These are phyloP conservation scores for Setaria viridis DNA, from an alignment of 202 grass and related monocot species.

Conservation along the genomic window DNA sequence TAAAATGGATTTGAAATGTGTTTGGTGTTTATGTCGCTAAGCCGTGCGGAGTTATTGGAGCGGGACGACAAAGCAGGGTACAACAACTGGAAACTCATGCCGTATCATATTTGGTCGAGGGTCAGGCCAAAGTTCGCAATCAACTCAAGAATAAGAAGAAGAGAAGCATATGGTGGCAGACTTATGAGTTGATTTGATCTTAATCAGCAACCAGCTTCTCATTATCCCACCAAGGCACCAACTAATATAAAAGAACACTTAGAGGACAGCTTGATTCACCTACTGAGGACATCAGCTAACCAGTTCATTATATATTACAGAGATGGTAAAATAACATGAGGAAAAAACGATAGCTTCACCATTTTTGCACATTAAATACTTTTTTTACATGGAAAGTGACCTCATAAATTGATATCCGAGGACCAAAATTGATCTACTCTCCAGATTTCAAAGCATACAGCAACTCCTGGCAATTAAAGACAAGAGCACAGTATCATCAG, in stretches of 20 bases:
- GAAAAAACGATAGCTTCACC: background rate
- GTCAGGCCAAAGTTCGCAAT: background rate
- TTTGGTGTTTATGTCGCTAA: background rate
- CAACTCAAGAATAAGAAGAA: background rate
- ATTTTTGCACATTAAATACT: conserved; percentile 43
- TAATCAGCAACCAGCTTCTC: background rate
- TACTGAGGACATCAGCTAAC: background rate
- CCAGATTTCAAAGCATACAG: conserved; percentile 72
- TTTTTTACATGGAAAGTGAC: conserved; percentile 16
- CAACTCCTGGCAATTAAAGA: conserved; percentile 61
- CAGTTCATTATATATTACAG: conserved; percentile 45
- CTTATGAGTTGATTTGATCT: background rate
- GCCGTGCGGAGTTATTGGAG: background rate
- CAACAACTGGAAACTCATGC: background rate
- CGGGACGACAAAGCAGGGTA: background rate
- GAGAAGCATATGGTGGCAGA: background rate
- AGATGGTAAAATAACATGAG: conserved; percentile 20
- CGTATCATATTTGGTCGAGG: background rate
- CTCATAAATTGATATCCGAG: conserved; percentile 1
- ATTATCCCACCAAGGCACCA: background rate
- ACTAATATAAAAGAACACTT: conserved; percentile 18
- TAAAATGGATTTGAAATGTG: background rate
- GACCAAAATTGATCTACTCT: conserved; percentile 48
- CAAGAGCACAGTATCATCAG: background rate
- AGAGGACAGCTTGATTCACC: background rate